Percentiles rank a stretch among this genome's conserved stretches.
phyloP scores from a whole-genome alignment of 345 rosid genomes.

The Hibiscus syriacus region DNA sequence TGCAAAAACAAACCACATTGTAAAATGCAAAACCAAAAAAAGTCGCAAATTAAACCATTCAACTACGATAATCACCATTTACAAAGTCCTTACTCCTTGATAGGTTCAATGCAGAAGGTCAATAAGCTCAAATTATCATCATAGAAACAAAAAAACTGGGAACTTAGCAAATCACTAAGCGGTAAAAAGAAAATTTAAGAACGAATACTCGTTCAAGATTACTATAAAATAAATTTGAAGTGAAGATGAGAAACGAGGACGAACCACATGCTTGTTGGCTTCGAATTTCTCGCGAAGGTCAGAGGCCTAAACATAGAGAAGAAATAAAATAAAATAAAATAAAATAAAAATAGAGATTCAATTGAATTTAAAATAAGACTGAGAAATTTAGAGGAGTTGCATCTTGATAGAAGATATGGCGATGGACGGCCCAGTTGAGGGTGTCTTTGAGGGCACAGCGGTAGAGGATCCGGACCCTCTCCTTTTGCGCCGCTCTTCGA shows the following conservation, averaged over 20 bases:
- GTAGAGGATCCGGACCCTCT: constrained; percentile 88
- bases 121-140: not conserved
- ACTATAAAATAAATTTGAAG: not conserved
- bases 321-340: not conserved
- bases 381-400: constrained; percentile 21
- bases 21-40: not conserved
- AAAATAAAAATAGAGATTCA: not conserved
- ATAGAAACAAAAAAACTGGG: not conserved
- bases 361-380: too few species aligned
- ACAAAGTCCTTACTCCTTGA: not conserved
- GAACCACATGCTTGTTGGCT: constrained; percentile 76
- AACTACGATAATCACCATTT: not conserved
- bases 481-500: constrained; percentile 89
- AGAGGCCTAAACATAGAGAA: constrained; percentile 44
- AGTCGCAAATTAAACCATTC: not conserved
- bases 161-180: too few species aligned
- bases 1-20: constrained; percentile 21
- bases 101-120: not conserved
- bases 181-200: too few species aligned
- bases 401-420: constrained; percentile 83
- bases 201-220: not conserved
- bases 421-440: constrained; percentile 98
- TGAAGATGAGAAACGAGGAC: constrained; percentile 12
- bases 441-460: constrained; percentile 93
- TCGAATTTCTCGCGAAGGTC: constrained; percentile 79